Base-by-base conservation (phyloP, 306 rosid genomes). In the Dryas drummondii region DNA sequence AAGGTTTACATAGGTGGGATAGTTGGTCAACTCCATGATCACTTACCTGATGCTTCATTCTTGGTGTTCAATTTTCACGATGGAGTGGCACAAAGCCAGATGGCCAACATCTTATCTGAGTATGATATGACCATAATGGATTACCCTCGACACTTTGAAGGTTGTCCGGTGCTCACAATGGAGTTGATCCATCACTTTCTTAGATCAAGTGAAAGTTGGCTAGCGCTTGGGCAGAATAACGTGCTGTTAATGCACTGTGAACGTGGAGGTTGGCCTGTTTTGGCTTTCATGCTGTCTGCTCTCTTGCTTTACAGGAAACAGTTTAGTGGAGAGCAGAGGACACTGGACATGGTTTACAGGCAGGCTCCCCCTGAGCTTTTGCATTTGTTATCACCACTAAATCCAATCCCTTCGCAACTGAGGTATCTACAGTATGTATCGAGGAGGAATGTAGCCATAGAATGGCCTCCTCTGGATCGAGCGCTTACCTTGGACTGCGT, bases 391-490 rank as follows among this genome's bases (percentile, higher is more conserved):
- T 83, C 94, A 6, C 86, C 96, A 1, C 70, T 94, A 76, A 90
- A 87, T 83, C 98, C 98, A 0, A 65, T 88, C 40, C 97, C 98
- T 87, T 91, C 97, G 47, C 98, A 94, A 78, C 73, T 86, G 80
- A 84, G 98, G 88, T 94, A 91, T 82, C 82, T 94, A 73, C 96
- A 88, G 85, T 94, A 94, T 72, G 79, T 94, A 45, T 87, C 94
- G 0, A 87, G 96, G 91, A 90, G 98, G 86, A 91, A 88, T 82
- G 93, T 94, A 68, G 87, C 90, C 78, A 44, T 87, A 50, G 94
- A 94, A 71, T 94, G 98, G 98, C 98, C 98, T 70, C 98, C 98
- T 0, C 76, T 86, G 70, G 96, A 94, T 82, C 84, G 98, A 88
- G 88, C 89, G 5, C 97, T 91, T 67, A 82, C 88, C 64, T 82